A percentile compares a stretch with the other conserved stretches of the same genome.
phyloP scores from a whole-genome alignment of 176 grass and related monocot species.

The Guadua angustifolia region DNA sequence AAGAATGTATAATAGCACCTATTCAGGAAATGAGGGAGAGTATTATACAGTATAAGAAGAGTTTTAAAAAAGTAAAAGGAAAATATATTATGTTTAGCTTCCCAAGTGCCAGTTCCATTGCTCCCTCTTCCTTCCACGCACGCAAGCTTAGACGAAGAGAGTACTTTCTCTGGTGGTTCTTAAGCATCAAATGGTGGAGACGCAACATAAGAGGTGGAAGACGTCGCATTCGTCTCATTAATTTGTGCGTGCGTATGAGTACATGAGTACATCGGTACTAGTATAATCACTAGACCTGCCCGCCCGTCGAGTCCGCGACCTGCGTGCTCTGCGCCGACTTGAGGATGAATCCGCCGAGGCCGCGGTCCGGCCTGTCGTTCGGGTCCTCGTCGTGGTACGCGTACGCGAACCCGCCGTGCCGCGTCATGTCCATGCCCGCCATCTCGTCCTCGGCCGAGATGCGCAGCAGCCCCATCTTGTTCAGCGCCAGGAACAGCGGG shows the following conservation, averaged over 20 bases:
- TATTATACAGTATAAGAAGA: neutral
- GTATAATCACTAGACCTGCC: conserved; percentile 11
- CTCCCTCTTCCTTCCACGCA: neutral
- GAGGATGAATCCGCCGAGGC: conserved; percentile 31
- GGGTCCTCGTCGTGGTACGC: conserved; percentile 58
- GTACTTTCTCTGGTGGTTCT: neutral
- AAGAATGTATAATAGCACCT: no score
- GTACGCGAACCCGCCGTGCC: conserved; percentile 64
- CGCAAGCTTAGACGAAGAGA: neutral
- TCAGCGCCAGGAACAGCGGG: conserved; percentile 61
- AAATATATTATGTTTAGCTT: no score
- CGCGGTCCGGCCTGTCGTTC: conserved; percentile 9
- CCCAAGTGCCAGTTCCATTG: neutral
- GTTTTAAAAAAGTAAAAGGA: neutral
- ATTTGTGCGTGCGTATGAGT: no score
- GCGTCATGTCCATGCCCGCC: conserved; percentile 61
- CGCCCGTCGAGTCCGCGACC: conserved; percentile 41
- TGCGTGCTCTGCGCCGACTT: conserved; percentile 41
- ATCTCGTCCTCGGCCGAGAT: conserved; percentile 54
- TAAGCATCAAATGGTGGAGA: conserved; percentile 5
- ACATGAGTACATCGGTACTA: no score
- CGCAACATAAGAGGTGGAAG: neutral
- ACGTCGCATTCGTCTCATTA: neutral
- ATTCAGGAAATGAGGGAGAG: no score
- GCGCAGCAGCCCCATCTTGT: conserved; percentile 53